A percentile compares a stretch with the other conserved stretches of the same genome.
Conservation (phyloP, 352 stramenopile species). For the Poterioochromonas sp. region DNA sequence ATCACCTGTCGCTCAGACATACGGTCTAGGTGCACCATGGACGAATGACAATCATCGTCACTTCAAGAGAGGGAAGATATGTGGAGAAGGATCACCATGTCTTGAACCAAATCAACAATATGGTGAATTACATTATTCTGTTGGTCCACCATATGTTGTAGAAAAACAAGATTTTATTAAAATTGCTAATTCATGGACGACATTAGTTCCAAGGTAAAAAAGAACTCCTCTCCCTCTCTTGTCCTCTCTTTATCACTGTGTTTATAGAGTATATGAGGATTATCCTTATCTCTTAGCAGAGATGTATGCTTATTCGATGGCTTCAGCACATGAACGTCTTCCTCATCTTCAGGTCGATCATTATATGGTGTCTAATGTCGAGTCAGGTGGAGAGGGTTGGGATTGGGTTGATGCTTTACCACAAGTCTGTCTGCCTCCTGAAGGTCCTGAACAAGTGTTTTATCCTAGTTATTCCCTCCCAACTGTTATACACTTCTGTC, state of each 20-base stretch:
- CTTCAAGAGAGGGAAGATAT: slow-evolving; percentile 43
- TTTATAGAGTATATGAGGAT: slow-evolving; percentile 33
- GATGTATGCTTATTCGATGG: slow-evolving; percentile 66
- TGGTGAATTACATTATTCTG: slow-evolving; percentile 45
- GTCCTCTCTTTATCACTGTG: not conserved
- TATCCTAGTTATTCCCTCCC: slow-evolving; percentile 37
- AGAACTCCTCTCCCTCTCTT: slow-evolving; percentile 36
- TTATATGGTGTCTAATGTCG: slow-evolving; percentile 48
- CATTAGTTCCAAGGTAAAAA: slow-evolving; percentile 50
- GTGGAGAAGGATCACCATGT: slow-evolving; percentile 44
- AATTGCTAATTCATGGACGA: slow-evolving; percentile 53
- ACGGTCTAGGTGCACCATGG: slow-evolving; percentile 54
- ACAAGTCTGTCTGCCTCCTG: slow-evolving; percentile 21
- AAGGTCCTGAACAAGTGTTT: not conserved
- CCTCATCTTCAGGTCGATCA: slow-evolving; percentile 43
- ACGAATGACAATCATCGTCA: slow-evolving; percentile 32
- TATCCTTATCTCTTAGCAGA: slow-evolving; percentile 51
- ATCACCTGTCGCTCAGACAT: slow-evolving; percentile 52
- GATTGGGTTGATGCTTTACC: slow-evolving; percentile 43
- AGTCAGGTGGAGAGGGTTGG: slow-evolving; percentile 43
- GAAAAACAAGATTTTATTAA: slow-evolving; percentile 52
- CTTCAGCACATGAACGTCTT: slow-evolving; percentile 52
- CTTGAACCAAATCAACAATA: slow-evolving; percentile 20
- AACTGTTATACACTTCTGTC: slow-evolving; percentile 49
- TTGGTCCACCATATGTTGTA: slow-evolving; percentile 55